phyloP scores from a whole-genome alignment of 108 stramenopile genomes.

The Nannochloropsis salina region DNA sequence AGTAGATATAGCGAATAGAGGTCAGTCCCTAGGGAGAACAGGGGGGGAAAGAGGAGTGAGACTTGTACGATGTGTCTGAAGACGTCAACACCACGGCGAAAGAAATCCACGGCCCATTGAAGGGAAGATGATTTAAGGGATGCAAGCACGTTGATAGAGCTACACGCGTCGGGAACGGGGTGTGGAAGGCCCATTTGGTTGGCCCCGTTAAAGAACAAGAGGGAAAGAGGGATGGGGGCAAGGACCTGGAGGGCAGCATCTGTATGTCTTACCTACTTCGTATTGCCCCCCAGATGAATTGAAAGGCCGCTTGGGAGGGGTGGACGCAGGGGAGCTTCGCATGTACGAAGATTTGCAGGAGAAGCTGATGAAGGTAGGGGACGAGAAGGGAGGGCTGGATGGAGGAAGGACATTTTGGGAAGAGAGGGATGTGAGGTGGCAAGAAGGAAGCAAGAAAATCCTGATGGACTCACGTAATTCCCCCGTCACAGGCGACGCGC shows the following conservation, averaged over 20 bases:
- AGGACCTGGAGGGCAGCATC: no score
- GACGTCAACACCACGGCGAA: no score
- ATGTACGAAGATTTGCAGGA: conserved; percentile 6
- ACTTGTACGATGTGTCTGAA: no score
- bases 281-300: not conserved
- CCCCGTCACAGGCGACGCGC: not conserved
- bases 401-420: not conserved
- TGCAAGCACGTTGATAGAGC: no score
- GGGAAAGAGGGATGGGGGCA: no score
- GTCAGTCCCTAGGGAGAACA: not conserved
- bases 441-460: not conserved
- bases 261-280: no score
- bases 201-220: no score
- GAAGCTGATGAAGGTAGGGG: conserved; percentile 6
- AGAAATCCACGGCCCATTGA: no score
- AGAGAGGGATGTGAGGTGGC: not conserved
- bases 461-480: not conserved
- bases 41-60: not conserved
- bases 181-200: no score
- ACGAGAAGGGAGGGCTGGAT: not conserved
- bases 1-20: not conserved
- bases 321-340: not conserved
- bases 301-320: not conserved
- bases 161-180: no score
- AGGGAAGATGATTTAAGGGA: no score